Conservation (phyloP, 805 yeast genomes). For the Naumovozyma castellii region DNA sequence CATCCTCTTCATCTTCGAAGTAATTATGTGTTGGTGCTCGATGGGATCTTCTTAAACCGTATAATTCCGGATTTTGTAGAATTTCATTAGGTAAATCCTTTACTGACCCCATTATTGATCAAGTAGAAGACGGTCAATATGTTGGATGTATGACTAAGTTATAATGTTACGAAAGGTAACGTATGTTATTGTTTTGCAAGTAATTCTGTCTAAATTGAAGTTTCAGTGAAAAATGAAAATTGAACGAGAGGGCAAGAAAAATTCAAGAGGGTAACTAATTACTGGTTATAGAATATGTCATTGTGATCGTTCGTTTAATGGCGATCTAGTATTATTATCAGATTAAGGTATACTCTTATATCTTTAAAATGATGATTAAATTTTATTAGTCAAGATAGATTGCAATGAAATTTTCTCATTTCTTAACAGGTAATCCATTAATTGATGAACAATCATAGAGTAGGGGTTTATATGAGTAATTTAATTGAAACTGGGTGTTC, state of each 20-base stretch:
- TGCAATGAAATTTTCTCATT: too few species aligned
- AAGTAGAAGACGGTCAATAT: not conserved
- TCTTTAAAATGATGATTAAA: not conserved
- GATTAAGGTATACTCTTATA: not conserved
- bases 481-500: too few species aligned
- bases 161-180: not conserved
- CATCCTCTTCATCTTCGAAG: constrained; percentile 20
- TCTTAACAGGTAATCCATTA: too few species aligned
- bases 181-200: too few species aligned
- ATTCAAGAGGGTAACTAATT: constrained; percentile 3
- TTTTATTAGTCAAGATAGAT: too few species aligned
- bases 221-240: too few species aligned
- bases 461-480: too few species aligned
- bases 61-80: constrained; percentile 65
- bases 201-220: too few species aligned
- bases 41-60: constrained; percentile 70
- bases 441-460: too few species aligned
- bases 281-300: too few species aligned
- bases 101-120: constrained; percentile 1
- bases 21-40: constrained; percentile 39
- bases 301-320: too few species aligned
- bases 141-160: not conserved
- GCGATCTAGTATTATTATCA: not conserved
- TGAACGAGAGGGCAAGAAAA: too few species aligned
- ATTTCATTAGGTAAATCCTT: constrained; percentile 41